phyloP scores from a whole-genome alignment of 2,329 filamentous ascomycete species.

The Scedosporium boydii region DNA sequence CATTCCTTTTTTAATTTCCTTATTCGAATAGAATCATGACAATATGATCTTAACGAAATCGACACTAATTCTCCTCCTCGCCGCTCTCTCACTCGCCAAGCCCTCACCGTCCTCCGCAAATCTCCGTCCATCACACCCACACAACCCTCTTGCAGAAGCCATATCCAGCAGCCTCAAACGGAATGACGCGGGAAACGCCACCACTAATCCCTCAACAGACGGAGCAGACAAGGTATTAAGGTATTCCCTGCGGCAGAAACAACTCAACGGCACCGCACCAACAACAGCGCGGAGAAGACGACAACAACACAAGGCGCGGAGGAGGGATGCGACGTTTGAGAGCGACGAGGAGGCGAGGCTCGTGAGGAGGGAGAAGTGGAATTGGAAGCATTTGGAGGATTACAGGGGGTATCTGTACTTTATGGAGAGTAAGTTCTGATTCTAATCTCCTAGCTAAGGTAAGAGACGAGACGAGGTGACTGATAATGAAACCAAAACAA shows the following conservation, averaged over 20 bases:
- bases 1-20: not conserved
- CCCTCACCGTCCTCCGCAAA: not conserved
- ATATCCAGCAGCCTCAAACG: not conserved
- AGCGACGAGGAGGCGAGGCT: not conserved
- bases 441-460: not conserved
- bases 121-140: not conserved
- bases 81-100: not conserved
- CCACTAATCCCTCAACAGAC: not conserved
- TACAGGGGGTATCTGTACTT: slow-evolving; percentile 6
- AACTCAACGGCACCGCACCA: not conserved
- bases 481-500: not conserved
- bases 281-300: not conserved
- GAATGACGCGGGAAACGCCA: too few species aligned
- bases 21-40: not conserved
- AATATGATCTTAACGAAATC: not conserved
- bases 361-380: slow-evolving; percentile 2
- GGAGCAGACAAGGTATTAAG: not conserved
- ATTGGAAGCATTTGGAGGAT: slow-evolving; percentile 7
- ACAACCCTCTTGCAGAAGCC: not conserved
- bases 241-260: not conserved
- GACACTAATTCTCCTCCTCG: not conserved
- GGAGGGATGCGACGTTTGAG: not conserved
- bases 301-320: not conserved
- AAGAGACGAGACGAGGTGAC: not conserved
- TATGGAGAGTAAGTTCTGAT: slow-evolving; percentile 1